These are phyloP conservation scores for Eleusine indica DNA, from an alignment of 176 grass and related monocot species.

Conservation along the genomic window DNA sequence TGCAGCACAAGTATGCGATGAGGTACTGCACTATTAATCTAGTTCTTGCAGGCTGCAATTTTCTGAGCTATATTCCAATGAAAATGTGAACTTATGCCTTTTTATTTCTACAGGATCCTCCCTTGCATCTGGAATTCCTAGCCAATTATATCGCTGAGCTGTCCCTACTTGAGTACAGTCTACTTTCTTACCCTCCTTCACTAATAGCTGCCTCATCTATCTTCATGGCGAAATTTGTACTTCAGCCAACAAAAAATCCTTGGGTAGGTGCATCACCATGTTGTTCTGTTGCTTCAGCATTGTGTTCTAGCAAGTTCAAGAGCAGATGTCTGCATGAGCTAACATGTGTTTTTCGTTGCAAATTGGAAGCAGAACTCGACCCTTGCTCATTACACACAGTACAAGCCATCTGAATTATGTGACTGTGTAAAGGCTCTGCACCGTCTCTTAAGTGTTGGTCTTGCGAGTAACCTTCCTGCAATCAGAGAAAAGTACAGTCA, in stretches of 20 bases:
- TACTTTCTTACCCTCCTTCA: conserved; percentile 84
- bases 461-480: conserved; percentile 85
- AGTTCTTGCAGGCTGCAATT: not conserved
- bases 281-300: not conserved
- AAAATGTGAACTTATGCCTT: conserved; percentile 16
- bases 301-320: not conserved
- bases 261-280: conserved; percentile 57
- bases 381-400: conserved; percentile 82
- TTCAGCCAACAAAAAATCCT: conserved; percentile 78
- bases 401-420: conserved; percentile 69
- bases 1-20: conserved; percentile 80
- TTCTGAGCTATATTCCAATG: not conserved
- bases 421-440: conserved; percentile 76
- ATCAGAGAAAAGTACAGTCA: conserved; percentile 99
- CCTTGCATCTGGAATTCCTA: conserved; percentile 90
- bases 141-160: conserved; percentile 85
- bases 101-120: conserved; percentile 55
- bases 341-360: conserved; percentile 23
- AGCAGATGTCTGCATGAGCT: conserved; percentile 10
- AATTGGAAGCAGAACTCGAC: conserved; percentile 71
- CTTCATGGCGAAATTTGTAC: conserved; percentile 91
- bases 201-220: conserved; percentile 79
- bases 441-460: conserved; percentile 61
- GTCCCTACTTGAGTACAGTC: conserved; percentile 88
- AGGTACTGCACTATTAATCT: conserved; percentile 57